These are phyloP conservation scores for Aspergillus carlsbadensis DNA, from an alignment of 495 filamentous ascomycete genomes.

Conservation along the genomic window DNA sequence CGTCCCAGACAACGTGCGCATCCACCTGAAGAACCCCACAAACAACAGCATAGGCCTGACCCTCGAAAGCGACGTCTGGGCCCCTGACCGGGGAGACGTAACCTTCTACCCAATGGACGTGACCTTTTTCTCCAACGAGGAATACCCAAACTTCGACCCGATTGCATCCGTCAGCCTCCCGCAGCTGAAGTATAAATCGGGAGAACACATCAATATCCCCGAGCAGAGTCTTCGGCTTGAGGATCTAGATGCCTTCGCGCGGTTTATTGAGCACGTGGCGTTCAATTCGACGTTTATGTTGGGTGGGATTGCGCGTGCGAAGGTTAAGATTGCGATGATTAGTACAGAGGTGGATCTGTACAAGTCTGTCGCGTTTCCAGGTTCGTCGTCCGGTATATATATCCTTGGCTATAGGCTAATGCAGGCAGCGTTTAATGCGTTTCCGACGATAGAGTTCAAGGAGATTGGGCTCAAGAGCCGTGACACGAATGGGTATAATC, in stretches of 20 bases:
- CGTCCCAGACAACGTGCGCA: conserved; percentile 1
- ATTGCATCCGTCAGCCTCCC: no score
- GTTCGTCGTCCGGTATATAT: neutral
- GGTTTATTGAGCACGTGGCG: neutral
- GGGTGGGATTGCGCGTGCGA: neutral
- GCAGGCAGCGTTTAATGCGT: neutral
- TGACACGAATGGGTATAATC: no score
- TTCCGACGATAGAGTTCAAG: neutral
- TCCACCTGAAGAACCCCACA: neutral
- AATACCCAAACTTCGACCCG: no score
- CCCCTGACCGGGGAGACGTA: neutral
- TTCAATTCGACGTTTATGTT: neutral
- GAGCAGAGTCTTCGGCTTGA: no score
- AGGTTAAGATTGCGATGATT: neutral
- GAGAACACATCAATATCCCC: no score
- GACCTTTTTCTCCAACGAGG: no score
- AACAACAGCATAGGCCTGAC: neutral
- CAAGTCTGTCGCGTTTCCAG: neutral
- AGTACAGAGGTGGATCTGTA: conserved; percentile 1
- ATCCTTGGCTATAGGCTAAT: no score
- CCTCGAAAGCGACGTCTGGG: neutral
- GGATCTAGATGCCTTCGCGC: no score
- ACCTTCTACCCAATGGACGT: neutral
- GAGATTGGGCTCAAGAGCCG: no score
- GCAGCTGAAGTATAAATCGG: no score